phyloP scores from a whole-genome alignment of 805 yeast genomes.

The Pichia gijzeniarum region DNA sequence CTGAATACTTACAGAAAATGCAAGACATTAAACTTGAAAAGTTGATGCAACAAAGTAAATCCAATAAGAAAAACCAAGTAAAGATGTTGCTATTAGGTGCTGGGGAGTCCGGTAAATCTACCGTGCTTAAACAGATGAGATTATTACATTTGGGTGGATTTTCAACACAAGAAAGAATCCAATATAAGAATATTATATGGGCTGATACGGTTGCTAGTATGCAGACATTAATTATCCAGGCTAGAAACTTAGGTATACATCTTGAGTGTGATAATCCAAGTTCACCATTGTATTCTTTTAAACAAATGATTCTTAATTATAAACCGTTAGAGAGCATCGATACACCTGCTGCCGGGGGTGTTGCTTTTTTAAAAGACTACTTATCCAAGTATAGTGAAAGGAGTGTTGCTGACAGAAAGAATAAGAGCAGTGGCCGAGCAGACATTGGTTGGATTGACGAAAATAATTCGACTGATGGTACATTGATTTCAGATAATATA shows the following conservation, averaged over 20 bases:
- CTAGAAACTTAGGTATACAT: conserved; percentile 55
- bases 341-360: conserved; percentile 61
- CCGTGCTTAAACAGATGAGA: conserved; percentile 84
- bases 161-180: conserved; percentile 66
- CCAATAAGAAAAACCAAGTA: conserved; percentile 50
- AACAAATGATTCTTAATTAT: conserved; percentile 46
- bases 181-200: conserved; percentile 87
- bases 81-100: conserved; percentile 82
- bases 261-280: conserved; percentile 59
- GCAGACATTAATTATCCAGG: conserved; percentile 72
- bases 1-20: conserved; percentile 25
- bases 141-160: conserved; percentile 84
- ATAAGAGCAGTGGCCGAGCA: conserved; percentile 50
- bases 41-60: conserved; percentile 45
- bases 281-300: conserved; percentile 40
- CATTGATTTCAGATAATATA: conserved; percentile 5
- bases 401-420: conserved; percentile 44
- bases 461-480: conserved; percentile 7
- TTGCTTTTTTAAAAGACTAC: conserved; percentile 54
- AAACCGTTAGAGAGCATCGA: conserved; percentile 58
- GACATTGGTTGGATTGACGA: conserved; percentile 29
- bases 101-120: conserved; percentile 92
- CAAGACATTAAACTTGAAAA: conserved; percentile 44
- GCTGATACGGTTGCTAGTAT: conserved; percentile 82
- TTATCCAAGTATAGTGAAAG: conserved; percentile 54